Conservation (phyloP, 2,329 filamentous ascomycete species). For the Venturia oleaginea region DNA sequence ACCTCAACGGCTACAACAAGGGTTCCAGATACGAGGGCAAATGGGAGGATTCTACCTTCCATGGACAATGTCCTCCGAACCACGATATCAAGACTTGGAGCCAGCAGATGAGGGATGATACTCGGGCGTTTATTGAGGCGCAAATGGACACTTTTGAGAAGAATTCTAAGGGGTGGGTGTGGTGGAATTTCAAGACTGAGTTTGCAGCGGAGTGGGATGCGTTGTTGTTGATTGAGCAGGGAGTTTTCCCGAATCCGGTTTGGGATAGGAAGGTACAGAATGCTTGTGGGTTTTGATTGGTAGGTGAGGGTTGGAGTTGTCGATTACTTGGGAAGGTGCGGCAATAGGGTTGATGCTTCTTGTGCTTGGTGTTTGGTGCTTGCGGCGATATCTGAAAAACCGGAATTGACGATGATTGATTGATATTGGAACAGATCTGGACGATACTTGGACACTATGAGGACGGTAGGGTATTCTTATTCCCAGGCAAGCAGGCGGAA, state of each 20-base stretch:
- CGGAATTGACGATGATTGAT: neutral
- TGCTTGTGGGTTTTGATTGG: slow-evolving; percentile 5
- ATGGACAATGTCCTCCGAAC: slow-evolving; percentile 48
- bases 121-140: slow-evolving; percentile 44
- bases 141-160: slow-evolving; percentile 45
- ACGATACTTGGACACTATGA: neutral
- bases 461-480: neutral
- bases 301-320: neutral
- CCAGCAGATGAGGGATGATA: slow-evolving; percentile 36
- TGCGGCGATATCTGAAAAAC: neutral
- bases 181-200: slow-evolving; percentile 53
- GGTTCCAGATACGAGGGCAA: slow-evolving; percentile 54
- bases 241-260: slow-evolving; percentile 42
- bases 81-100: slow-evolving; percentile 41
- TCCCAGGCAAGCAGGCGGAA: neutral
- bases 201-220: slow-evolving; percentile 45
- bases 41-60: slow-evolving; percentile 35
- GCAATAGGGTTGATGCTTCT: neutral
- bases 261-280: slow-evolving; percentile 10
- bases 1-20: slow-evolving; percentile 46
- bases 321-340: neutral
- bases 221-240: slow-evolving; percentile 39
- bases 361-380: neutral
- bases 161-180: slow-evolving; percentile 45
- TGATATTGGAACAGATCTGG: neutral